A percentile compares a stretch with the other conserved stretches of the same genome.
phyloP scores from a whole-genome alignment of 2,329 filamentous ascomycete genomes.

The Trichothecium roseum region DNA sequence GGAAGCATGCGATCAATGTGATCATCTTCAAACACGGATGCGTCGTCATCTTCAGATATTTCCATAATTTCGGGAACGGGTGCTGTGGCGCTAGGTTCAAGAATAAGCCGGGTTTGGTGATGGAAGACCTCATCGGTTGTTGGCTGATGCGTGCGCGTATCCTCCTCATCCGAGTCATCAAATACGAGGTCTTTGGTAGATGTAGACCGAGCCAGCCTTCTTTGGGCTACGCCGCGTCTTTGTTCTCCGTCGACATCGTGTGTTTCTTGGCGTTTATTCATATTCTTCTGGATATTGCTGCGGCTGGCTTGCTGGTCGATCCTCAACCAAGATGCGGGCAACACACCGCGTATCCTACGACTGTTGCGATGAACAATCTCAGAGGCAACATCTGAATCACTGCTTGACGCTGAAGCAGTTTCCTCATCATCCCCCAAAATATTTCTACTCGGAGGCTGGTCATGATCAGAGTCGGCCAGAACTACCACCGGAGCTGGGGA shows the following conservation, averaged over 20 bases:
- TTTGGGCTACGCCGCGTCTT: conserved; percentile 39
- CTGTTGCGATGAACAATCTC: conserved; percentile 21
- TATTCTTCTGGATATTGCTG: conserved; percentile 18
- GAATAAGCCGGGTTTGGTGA: conserved; percentile 15
- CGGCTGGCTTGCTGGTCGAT: conserved; percentile 38
- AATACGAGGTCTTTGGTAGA: conserved; percentile 23
- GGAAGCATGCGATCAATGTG: conserved; percentile 40
- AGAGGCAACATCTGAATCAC: conserved; percentile 27
- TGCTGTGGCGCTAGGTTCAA: conserved; percentile 6
- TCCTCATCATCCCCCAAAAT: conserved; percentile 2
- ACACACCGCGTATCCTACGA: conserved; percentile 45
- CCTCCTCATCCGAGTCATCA: conserved; percentile 35
- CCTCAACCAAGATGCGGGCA: conserved; percentile 58
- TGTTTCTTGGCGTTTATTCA: conserved; percentile 15
- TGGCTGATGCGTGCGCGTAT: conserved; percentile 6
- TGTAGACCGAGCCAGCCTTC: conserved; percentile 11
- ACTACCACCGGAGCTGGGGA: conserved; percentile 3
- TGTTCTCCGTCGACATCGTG: conserved; percentile 26
- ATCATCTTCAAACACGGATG: conserved; percentile 38
- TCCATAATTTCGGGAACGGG: conserved; percentile 1
- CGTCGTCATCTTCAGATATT: conserved; percentile 17
- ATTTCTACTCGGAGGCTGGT: conserved; percentile 6
- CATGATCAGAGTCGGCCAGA: conserved; percentile 14
- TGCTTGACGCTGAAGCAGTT: conserved; percentile 11
- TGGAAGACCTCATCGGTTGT: conserved; percentile 14